phyloP scores from a whole-genome alignment of 768 basidiomycete genomes.

The Pleurotus ostreatus region DNA sequence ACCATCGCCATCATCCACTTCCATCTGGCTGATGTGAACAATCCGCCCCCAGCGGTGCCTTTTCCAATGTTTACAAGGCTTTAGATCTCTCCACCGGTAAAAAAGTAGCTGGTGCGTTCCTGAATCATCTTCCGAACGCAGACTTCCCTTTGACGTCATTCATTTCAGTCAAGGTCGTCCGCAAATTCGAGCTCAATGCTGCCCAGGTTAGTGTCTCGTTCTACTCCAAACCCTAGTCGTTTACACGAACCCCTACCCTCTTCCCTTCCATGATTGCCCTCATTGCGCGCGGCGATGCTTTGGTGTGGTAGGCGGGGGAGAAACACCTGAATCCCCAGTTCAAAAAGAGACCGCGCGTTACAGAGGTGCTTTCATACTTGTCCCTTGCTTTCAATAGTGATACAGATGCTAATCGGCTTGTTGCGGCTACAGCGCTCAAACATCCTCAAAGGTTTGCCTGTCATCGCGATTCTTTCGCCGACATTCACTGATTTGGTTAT shows the following conservation, averaged over 20 bases:
- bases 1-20: constrained; percentile 10
- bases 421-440: constrained; percentile 77
- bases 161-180: constrained; percentile 81
- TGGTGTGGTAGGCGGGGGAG: constrained; percentile 66
- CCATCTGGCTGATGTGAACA: constrained; percentile 16
- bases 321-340: constrained; percentile 92
- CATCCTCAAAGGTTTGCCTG: constrained; percentile 79
- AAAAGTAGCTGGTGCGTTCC: constrained; percentile 74
- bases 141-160: constrained; percentile 16
- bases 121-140: background rate
- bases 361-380: constrained; percentile 69
- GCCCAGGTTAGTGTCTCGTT: constrained; percentile 70
- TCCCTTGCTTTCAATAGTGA: constrained; percentile 8
- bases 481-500: constrained; percentile 7
- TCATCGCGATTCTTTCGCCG: background rate
- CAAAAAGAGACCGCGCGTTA: constrained; percentile 96
- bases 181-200: constrained; percentile 87
- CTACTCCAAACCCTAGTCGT: constrained; percentile 14
- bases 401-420: constrained; percentile 7
- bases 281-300: constrained; percentile 30
- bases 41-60: constrained; percentile 66
- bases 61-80: constrained; percentile 98
- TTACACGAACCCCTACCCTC: constrained; percentile 15
- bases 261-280: constrained; percentile 19
- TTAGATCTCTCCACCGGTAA: constrained; percentile 68